Conservation (phyloP, 1,284 basidiomycete genomes). For the Pseudozyma sp. region DNA sequence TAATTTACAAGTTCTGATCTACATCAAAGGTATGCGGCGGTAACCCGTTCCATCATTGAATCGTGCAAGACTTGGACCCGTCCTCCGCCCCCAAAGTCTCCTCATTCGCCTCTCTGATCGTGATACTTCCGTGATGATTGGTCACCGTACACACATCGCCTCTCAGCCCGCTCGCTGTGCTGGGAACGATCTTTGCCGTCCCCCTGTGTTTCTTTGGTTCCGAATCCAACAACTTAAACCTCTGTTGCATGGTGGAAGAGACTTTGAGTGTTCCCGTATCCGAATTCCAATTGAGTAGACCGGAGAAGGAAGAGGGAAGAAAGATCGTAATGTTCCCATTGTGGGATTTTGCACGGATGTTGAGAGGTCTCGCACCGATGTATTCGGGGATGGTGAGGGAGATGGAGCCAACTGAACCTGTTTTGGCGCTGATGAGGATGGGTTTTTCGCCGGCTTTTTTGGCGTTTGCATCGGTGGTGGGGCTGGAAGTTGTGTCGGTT, state of each 20-base stretch:
- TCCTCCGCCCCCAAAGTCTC: neutral
- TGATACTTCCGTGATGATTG: slow-evolving; percentile 40
- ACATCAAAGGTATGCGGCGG: neutral
- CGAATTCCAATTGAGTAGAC: slow-evolving; percentile 55
- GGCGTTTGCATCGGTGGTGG: neutral
- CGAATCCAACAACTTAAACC: slow-evolving; percentile 44
- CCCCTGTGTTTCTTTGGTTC: slow-evolving; percentile 53
- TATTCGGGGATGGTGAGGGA: slow-evolving; percentile 47
- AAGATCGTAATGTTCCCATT: slow-evolving; percentile 51
- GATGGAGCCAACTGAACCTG: slow-evolving; percentile 29
- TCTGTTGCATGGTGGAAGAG: slow-evolving; percentile 37
- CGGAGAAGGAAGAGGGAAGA: slow-evolving; percentile 55
- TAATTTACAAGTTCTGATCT: too few relatives aligned
- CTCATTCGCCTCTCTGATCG: slow-evolving; percentile 36
- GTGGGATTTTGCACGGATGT: slow-evolving; percentile 46
- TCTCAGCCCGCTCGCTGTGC: slow-evolving; percentile 43
- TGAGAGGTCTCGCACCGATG: slow-evolving; percentile 45
- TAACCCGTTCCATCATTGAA: slow-evolving; percentile 13
- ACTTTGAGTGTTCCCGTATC: slow-evolving; percentile 56
- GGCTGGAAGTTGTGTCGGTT: neutral
- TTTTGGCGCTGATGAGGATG: slow-evolving; percentile 42
- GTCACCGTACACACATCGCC: slow-evolving; percentile 49
- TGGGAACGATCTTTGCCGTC: slow-evolving; percentile 45
- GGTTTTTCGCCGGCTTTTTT: slow-evolving; percentile 23
- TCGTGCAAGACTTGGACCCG: slow-evolving; percentile 12